Percentiles rank a stretch among this genome's conserved stretches.
Conservation (phyloP, 139 green algal genomes). For the Chlamydomonas incerta region DNA sequence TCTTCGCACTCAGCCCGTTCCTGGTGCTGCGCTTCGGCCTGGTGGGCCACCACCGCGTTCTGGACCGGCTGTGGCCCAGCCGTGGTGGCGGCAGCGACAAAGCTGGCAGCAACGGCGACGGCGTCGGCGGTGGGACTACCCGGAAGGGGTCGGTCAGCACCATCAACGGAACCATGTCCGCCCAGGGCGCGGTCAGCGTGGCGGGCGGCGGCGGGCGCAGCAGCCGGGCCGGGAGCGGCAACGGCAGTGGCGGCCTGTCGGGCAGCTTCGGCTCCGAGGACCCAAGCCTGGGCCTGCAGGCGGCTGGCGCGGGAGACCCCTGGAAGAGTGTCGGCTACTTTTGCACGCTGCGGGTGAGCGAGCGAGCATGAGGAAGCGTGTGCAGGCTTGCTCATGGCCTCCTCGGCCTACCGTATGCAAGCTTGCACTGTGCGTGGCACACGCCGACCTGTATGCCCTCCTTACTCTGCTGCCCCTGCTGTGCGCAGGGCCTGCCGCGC, state of each 20-base stretch:
- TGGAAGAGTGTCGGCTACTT: not conserved
- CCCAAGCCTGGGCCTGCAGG: not conserved
- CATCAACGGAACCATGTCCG: too few species aligned
- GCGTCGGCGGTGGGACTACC: not conserved
- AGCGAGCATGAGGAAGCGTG: not conserved
- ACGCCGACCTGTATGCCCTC: too few species aligned
- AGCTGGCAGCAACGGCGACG: not conserved
- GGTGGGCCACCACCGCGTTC: not conserved
- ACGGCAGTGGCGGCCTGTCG: not conserved
- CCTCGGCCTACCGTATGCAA: too few species aligned
- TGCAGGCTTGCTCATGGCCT: too few species aligned
- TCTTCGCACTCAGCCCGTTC: not conserved
- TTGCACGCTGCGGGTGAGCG: not conserved
- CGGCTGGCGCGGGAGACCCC: not conserved
- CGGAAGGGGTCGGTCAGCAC: not conserved
- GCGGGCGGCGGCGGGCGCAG: not conserved
- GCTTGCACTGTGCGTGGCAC: too few species aligned
- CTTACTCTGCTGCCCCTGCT: not conserved
- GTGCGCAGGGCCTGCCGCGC: not conserved
- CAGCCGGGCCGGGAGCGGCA: not conserved
- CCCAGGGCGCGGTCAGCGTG: not conserved
- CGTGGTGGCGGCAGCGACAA: not conserved
- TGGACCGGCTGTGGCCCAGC: not conserved
- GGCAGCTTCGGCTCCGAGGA: not conserved
- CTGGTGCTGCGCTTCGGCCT: not conserved